Conservation (phyloP, 345 rosid genomes). For the Leavenworthia alabamica region DNA sequence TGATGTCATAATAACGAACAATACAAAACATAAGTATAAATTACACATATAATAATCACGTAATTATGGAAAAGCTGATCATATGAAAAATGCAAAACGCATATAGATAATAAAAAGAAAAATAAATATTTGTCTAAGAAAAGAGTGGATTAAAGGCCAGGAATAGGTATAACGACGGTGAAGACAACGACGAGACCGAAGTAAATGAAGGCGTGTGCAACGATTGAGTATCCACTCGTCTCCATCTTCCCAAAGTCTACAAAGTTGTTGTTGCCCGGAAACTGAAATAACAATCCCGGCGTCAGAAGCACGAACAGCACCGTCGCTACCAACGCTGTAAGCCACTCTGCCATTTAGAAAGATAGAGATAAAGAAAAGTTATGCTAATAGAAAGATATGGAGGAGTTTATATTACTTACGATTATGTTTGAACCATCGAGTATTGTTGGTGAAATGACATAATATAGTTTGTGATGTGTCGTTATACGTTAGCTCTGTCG, state of each 20-base stretch:
- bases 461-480: background rate
- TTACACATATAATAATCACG: background rate
- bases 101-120: background rate
- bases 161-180: slow-evolving; percentile 6
- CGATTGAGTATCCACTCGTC: slow-evolving; percentile 19
- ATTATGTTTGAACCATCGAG: background rate
- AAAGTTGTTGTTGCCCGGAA: slow-evolving; percentile 11
- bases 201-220: slow-evolving; percentile 13
- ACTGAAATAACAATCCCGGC: slow-evolving; percentile 25
- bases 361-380: background rate
- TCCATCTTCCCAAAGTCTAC: slow-evolving; percentile 26
- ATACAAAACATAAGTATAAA: background rate
- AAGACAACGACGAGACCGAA: slow-evolving; percentile 17
- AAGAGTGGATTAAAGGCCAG: slow-evolving; percentile 8
- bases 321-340: slow-evolving; percentile 7
- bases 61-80: background rate
- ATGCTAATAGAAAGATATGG: background rate
- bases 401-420: background rate
- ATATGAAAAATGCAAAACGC: background rate
- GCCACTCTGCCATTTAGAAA: background rate
- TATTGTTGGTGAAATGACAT: slow-evolving; percentile 19
- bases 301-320: slow-evolving; percentile 10
- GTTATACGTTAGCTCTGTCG: background rate
- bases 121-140: background rate
- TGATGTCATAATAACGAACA: background rate